A percentile compares a stretch with the other conserved stretches of the same genome.
phyloP scores from a whole-genome alignment of 164 flowering plant genomes.

The Echeveria elegans region DNA sequence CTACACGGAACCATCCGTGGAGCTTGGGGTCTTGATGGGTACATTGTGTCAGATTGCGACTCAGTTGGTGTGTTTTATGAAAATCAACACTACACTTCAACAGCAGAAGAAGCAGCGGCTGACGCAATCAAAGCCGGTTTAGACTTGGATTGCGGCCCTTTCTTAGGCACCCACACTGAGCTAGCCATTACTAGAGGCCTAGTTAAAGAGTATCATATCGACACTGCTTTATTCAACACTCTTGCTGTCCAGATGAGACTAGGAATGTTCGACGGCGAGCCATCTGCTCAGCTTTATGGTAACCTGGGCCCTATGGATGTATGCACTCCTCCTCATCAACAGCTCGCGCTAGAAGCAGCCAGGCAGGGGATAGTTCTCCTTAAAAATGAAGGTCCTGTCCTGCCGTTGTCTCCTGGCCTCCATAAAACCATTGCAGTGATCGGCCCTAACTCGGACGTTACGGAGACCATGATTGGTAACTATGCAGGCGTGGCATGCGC shows the following conservation, averaged over 20 bases:
- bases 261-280: constrained; percentile 86
- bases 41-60: background rate
- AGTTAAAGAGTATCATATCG: constrained; percentile 41
- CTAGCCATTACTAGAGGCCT: constrained; percentile 44
- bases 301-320: constrained; percentile 56
- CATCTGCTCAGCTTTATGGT: constrained; percentile 47
- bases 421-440: constrained; percentile 68
- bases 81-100: constrained; percentile 65
- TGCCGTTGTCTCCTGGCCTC: constrained; percentile 44
- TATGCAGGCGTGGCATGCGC: constrained; percentile 80
- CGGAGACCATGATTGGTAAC: constrained; percentile 82
- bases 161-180: constrained; percentile 54
- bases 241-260: constrained; percentile 80
- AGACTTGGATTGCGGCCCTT: constrained; percentile 94
- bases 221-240: constrained; percentile 55
- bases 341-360: constrained; percentile 84
- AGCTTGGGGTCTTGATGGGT: constrained; percentile 82
- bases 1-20: constrained; percentile 51
- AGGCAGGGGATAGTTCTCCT: constrained; percentile 85
- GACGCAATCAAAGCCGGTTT: constrained; percentile 87
- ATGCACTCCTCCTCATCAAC: constrained; percentile 51
- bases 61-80: constrained; percentile 29
- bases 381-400: constrained; percentile 45
- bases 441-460: constrained; percentile 75
- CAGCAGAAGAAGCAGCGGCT: constrained; percentile 91